These are phyloP conservation scores for Fraxinus angustifolia DNA, from an alignment of 305 asterid genomes.

Conservation along the genomic window DNA sequence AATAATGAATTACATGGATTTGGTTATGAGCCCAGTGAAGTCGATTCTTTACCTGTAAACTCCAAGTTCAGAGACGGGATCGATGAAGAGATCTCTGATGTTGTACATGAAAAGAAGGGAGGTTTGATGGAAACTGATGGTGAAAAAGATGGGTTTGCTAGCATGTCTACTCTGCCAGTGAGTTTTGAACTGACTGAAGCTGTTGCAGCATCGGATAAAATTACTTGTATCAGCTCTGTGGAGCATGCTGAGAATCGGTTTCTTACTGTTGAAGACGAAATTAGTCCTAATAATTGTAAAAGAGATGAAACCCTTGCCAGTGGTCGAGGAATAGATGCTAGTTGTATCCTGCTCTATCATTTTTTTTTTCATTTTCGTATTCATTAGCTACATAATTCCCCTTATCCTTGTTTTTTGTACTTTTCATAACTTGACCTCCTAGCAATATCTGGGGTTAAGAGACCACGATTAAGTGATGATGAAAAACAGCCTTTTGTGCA, in stretches of 20 bases:
- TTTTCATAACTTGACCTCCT: constrained; percentile 40
- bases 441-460: constrained; percentile 78
- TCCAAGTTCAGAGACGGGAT: constrained; percentile 37
- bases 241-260: constrained; percentile 36
- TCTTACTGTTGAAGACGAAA: constrained; percentile 37
- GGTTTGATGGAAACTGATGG: constrained; percentile 21
- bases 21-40: constrained; percentile 27
- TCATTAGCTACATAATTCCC: constrained; percentile 11
- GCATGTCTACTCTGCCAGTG: constrained; percentile 21
- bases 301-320: constrained; percentile 32
- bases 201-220: constrained; percentile 32
- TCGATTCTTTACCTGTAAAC: constrained; percentile 29
- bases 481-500: constrained; percentile 76
- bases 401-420: constrained; percentile 27
- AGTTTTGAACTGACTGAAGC: constrained; percentile 40
- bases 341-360: constrained; percentile 44
- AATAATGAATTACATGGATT: constrained; percentile 26
- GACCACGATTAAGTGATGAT: constrained; percentile 58
- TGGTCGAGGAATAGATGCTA: constrained; percentile 40
- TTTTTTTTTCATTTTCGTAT: background rate
- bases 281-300: constrained; percentile 32
- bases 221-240: constrained; percentile 22
- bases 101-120: constrained; percentile 21
- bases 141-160: constrained; percentile 34
- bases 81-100: constrained; percentile 29